Conservation (phyloP, 2,329 filamentous ascomycete species). For the Cordyceps cateniannulata region DNA sequence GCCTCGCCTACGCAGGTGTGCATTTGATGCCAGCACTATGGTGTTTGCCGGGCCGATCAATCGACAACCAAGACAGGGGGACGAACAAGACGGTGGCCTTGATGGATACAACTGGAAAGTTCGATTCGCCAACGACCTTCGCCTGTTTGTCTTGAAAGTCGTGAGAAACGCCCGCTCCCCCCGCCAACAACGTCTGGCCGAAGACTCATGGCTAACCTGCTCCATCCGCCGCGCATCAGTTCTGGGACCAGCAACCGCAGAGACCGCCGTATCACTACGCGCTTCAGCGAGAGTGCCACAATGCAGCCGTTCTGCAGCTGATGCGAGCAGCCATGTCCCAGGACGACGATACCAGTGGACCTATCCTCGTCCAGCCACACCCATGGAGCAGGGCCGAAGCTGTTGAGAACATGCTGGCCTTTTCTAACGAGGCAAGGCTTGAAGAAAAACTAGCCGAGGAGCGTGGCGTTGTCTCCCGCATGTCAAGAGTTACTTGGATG, state of each 20-base stretch:
- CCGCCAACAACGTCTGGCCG: not conserved
- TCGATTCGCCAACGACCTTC: not conserved
- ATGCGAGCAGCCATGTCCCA: not conserved
- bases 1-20: not conserved
- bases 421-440: not conserved
- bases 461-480: not conserved
- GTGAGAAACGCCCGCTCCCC: not conserved
- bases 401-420: not conserved
- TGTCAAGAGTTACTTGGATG: not conserved
- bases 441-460: not conserved
- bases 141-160: not conserved
- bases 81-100: not conserved
- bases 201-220: not conserved
- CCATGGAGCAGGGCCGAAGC: not conserved
- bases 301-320: not conserved
- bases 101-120: conserved; percentile 6
- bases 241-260: not conserved
- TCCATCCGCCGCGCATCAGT: not conserved
- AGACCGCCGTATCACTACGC: not conserved
- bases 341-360: not conserved
- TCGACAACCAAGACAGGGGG: not conserved
- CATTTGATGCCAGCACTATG: not conserved
- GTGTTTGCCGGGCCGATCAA: not conserved
- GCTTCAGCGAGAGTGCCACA: not conserved
- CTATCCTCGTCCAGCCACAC: not conserved